Percentiles rank a stretch among this genome's conserved stretches.
Conservation (phyloP, 202 grass and related monocot species). For the Bolboschoenoplectus hybrid region DNA sequence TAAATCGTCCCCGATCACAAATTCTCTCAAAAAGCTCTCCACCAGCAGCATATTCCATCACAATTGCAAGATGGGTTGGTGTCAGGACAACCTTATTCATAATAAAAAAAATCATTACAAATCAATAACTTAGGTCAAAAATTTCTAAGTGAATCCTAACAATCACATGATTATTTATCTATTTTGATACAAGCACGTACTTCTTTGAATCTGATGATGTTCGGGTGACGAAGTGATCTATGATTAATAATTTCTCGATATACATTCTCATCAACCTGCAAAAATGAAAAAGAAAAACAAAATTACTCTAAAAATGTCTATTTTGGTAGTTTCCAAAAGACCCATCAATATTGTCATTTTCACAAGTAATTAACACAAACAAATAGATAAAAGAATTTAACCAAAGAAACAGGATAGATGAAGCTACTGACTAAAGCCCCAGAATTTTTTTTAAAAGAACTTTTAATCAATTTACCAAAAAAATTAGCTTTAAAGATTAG, state of each 20-base stretch:
- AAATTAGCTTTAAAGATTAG: neutral
- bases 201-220: slow-evolving; percentile 96
- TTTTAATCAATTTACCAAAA: neutral
- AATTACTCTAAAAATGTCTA: neutral
- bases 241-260: slow-evolving; percentile 90
- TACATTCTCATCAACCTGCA: slow-evolving; percentile 86
- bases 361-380: neutral
- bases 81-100: slow-evolving; percentile 75
- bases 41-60: slow-evolving; percentile 97
- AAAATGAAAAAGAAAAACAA: slow-evolving; percentile 32
- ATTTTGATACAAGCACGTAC: slow-evolving; percentile 37
- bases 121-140: neutral
- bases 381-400: neutral
- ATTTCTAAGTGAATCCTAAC: neutral
- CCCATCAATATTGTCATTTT: neutral
- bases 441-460: neutral
- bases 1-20: slow-evolving; percentile 82
- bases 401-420: neutral
- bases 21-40: slow-evolving; percentile 95
- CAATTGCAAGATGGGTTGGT: slow-evolving; percentile 88
- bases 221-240: slow-evolving; percentile 79
- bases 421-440: neutral
- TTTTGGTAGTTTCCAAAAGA: neutral
- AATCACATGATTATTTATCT: neutral
- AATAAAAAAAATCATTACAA: slow-evolving; percentile 5